Conservation (phyloP, 1,139 yeast species). For the Saccharomyces hybrid region DNA sequence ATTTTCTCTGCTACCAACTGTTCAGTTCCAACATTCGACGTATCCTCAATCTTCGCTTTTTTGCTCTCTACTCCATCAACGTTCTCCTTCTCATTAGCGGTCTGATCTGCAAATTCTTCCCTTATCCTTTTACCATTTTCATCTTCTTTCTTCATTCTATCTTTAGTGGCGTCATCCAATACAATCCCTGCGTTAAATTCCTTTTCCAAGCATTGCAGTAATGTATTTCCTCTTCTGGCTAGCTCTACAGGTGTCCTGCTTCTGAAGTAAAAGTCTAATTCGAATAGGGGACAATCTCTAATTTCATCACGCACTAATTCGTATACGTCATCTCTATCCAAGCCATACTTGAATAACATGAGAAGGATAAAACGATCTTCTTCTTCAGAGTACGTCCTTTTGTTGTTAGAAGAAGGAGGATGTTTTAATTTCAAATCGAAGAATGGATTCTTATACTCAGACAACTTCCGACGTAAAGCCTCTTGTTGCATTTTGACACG, state of each 20-base stretch:
- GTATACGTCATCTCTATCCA: slow-evolving; percentile 56
- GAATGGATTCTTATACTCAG: slow-evolving; percentile 54
- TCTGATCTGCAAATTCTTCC: slow-evolving; percentile 19
- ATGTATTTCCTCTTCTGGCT: slow-evolving; percentile 58
- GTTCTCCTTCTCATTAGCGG: slow-evolving; percentile 4
- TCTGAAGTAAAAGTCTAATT: slow-evolving; percentile 64
- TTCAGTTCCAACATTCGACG: not conserved
- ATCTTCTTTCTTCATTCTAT: slow-evolving; percentile 27
- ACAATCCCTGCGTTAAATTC: slow-evolving; percentile 37
- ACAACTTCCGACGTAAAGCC: slow-evolving; percentile 54
- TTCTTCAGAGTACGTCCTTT: slow-evolving; percentile 58
- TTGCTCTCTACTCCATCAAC: slow-evolving; percentile 1
- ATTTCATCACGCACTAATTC: slow-evolving; percentile 58
- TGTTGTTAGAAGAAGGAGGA: slow-evolving; percentile 55
- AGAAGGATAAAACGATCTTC: slow-evolving; percentile 66
- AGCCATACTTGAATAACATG: slow-evolving; percentile 56
- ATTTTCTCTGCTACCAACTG: not conserved
- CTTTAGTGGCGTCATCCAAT: slow-evolving; percentile 21
- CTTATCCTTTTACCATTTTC: slow-evolving; percentile 19
- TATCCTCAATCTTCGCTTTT: slow-evolving; percentile 1
- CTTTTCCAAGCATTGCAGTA: slow-evolving; percentile 55
- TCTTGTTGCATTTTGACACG: slow-evolving; percentile 56
- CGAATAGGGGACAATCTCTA: slow-evolving; percentile 52
- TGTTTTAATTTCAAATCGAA: slow-evolving; percentile 53
- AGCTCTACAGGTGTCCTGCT: slow-evolving; percentile 59